A percentile compares a stretch with the other conserved stretches of the same genome.
phyloP scores from a whole-genome alignment of 371 early-diverging fungal genomes.

The Mortierella sp. region DNA sequence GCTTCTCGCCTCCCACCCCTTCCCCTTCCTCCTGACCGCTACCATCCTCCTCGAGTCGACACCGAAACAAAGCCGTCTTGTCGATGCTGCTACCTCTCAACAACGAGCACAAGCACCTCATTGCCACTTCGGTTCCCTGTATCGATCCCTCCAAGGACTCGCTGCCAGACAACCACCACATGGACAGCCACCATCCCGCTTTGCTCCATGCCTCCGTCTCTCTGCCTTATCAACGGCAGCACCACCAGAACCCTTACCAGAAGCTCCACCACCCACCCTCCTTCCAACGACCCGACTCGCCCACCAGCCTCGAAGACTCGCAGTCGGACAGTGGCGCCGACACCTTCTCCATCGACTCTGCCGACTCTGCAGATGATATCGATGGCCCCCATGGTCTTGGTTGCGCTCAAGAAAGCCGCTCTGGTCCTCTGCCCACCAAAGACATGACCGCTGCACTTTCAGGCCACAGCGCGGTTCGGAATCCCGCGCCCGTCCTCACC shows the following conservation, averaged over 20 bases:
- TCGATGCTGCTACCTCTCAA: not conserved
- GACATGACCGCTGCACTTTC: not conserved
- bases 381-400: not conserved
- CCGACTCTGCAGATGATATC: conserved; percentile 18
- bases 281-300: conserved; percentile 33
- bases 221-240: conserved; percentile 8
- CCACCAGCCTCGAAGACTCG: conserved; percentile 47
- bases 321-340: conserved; percentile 33
- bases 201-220: conserved; percentile 14
- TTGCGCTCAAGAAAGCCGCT: not conserved
- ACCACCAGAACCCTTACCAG: conserved; percentile 5
- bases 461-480: conserved; percentile 10
- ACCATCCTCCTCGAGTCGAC: not conserved
- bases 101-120: not conserved
- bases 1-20: too few species aligned
- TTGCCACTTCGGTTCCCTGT: not conserved
- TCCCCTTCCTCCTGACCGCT: not conserved
- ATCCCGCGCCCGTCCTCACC: conserved; percentile 5
- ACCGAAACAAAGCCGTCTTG: too few species aligned
- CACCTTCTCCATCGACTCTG: conserved; percentile 21
- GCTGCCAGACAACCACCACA: not conserved
- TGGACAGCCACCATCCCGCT: not conserved
- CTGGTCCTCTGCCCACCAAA: not conserved
- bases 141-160: not conserved
- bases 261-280: conserved; percentile 4